A percentile compares a stretch with the other conserved stretches of the same genome.
Evolutionary conservation across 2,329 filamentous ascomycete species (phyloP).

Genomic region (Colletotrichum chlorophyti): DNA sequence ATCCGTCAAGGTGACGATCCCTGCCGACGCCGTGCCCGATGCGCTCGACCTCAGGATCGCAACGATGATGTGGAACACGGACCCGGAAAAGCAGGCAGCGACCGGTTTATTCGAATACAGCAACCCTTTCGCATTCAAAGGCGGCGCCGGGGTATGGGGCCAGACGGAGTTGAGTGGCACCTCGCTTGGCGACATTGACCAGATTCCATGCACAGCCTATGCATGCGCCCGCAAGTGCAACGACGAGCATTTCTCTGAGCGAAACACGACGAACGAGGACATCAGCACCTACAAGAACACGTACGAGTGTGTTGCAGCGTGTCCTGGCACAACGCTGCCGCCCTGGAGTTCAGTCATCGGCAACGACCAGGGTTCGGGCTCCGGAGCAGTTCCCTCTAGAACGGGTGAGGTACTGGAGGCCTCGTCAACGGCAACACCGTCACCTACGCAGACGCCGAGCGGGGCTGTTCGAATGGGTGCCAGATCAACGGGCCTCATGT

Average conservation of each 20-base stretch:
- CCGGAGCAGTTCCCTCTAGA: background rate
- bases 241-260: constrained; percentile 15
- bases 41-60: constrained; percentile 39
- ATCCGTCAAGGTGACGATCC: constrained; percentile 37
- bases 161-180: constrained; percentile 15
- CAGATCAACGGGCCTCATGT: background rate
- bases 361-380: background rate
- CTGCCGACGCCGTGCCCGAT: constrained; percentile 37
- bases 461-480: background rate
- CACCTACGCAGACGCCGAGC: background rate
- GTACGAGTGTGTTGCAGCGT: constrained; percentile 5
- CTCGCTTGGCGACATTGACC: constrained; percentile 1
- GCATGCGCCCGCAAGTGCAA: constrained; percentile 25
- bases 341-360: background rate
- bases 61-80: constrained; percentile 24
- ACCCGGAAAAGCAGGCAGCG: constrained; percentile 11
- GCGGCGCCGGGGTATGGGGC: constrained; percentile 26
- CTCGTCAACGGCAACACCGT: background rate
- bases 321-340: constrained; percentile 5
- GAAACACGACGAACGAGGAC: background rate
- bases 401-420: background rate
- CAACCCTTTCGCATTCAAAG: constrained; percentile 18
- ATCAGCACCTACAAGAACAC: background rate
- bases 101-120: constrained; percentile 27
- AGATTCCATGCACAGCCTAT: constrained; percentile 21